Conservation (phyloP, 2,329 filamentous ascomycete genomes). For the Fusarium sp. region DNA sequence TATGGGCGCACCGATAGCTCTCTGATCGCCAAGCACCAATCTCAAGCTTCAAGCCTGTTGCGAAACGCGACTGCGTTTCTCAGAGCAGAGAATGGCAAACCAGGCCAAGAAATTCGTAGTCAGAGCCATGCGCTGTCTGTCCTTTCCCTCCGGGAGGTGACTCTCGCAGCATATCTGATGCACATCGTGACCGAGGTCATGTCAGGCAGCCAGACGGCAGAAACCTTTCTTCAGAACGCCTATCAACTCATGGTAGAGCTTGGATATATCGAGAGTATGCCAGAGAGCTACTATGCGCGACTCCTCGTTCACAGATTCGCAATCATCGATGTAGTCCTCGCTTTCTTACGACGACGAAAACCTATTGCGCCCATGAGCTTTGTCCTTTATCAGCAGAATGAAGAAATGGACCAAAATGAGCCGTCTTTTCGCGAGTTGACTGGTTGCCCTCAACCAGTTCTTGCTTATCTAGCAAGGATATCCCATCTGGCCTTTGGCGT, state of each 20-base stretch:
- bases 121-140: background rate
- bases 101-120: background rate
- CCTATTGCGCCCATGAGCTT: background rate
- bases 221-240: background rate
- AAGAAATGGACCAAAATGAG: background rate
- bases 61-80: background rate
- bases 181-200: slow-evolving; percentile 15
- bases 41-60: slow-evolving; percentile 1
- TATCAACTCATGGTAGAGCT: background rate
- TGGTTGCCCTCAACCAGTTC: background rate
- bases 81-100: background rate
- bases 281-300: background rate
- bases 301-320: background rate
- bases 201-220: slow-evolving; percentile 6
- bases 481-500: background rate
- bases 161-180: slow-evolving; percentile 16
- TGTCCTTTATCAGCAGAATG: background rate
- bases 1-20: slow-evolving; percentile 1
- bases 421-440: background rate
- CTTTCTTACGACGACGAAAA: background rate
- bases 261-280: background rate
- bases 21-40: background rate
- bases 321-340: background rate
- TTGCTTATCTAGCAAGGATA: background rate
- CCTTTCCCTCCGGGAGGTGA: background rate